Evolutionary conservation across 1,284 basidiomycete species (phyloP).

Genomic region (Pulveroboletus sp.): DNA sequence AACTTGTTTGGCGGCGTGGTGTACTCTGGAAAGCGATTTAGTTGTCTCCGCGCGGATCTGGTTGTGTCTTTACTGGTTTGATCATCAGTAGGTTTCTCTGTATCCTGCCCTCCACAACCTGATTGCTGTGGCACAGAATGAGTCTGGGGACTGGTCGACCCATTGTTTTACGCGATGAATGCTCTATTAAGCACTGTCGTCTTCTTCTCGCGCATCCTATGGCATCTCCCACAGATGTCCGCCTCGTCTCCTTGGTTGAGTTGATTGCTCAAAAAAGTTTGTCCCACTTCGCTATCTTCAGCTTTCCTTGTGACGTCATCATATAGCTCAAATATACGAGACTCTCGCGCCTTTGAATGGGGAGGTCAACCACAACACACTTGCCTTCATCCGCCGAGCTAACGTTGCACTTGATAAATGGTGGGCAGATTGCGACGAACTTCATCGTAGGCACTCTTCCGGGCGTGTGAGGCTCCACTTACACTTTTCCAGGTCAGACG

Average conservation of each 20-base stretch:
- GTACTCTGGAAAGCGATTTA: constrained; percentile 36
- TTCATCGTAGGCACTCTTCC: constrained; percentile 61
- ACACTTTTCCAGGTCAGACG: constrained; percentile 53
- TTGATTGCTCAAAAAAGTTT: constrained; percentile 88
- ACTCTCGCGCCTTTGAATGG: constrained; percentile 85
- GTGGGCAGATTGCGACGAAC: constrained; percentile 83
- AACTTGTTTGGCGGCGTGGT: neutral
- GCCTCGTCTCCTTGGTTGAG: constrained; percentile 85
- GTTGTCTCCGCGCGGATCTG: constrained; percentile 91
- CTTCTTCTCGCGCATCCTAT: constrained; percentile 81
- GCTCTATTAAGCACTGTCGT: constrained; percentile 82
- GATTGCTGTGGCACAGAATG: constrained; percentile 57
- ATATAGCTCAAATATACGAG: constrained; percentile 83
- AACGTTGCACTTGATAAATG: constrained; percentile 85
- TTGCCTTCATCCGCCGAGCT: constrained; percentile 84
- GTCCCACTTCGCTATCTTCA: constrained; percentile 23
- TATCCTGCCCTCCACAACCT: constrained; percentile 14
- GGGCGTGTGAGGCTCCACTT: neutral
- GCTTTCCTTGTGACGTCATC: constrained; percentile 10
- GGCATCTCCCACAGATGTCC: constrained; percentile 85
- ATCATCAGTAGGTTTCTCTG: constrained; percentile 70
- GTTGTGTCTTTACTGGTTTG: constrained; percentile 93
- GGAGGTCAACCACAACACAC: constrained; percentile 81
- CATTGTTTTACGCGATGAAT: constrained; percentile 85
- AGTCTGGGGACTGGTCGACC: constrained; percentile 89